Evolutionary conservation across 495 filamentous ascomycete species (phyloP).

Genomic region (Lasiosphaeriaceae sp.): DNA sequence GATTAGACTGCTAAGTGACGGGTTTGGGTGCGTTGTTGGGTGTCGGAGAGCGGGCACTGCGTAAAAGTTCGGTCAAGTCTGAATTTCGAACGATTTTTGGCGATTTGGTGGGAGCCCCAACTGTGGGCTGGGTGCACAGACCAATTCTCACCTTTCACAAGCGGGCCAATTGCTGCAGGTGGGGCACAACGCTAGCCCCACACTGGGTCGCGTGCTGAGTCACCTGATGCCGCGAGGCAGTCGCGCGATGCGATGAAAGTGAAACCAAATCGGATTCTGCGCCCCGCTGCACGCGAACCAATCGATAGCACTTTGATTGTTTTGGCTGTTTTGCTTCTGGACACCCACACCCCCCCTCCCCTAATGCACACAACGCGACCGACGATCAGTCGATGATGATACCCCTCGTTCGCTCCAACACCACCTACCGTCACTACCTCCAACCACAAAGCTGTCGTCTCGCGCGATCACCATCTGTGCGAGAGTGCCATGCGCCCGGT

Average conservation of each 20-base stretch:
- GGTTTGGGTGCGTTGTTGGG: conserved; percentile 24
- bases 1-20: conserved; percentile 23
- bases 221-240: conserved; percentile 25
- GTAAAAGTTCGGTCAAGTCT: conserved; percentile 26
- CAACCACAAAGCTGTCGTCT: conserved; percentile 1
- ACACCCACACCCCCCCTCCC: too few relatives aligned
- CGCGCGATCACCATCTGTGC: not conserved
- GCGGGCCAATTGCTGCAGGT: not conserved
- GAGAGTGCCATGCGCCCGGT: conserved; percentile 37
- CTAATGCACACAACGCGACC: too few relatives aligned
- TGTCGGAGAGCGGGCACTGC: conserved; percentile 23
- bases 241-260: conserved; percentile 7
- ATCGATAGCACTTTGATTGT: conserved; percentile 2
- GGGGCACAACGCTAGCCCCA: not conserved
- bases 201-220: conserved; percentile 10
- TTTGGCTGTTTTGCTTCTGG: conserved; percentile 4
- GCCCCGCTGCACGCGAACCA: not conserved
- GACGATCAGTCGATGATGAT: not conserved
- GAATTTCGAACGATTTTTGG: conserved; percentile 30
- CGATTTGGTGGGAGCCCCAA: conserved; percentile 30
- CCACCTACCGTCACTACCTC: too few relatives aligned
- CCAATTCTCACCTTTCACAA: conserved; percentile 5
- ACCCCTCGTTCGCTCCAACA: too few relatives aligned
- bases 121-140: conserved; percentile 27
- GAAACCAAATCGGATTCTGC: not conserved